phyloP scores from a whole-genome alignment of 495 filamentous ascomycete genomes.

The Neurospora cerealis region DNA sequence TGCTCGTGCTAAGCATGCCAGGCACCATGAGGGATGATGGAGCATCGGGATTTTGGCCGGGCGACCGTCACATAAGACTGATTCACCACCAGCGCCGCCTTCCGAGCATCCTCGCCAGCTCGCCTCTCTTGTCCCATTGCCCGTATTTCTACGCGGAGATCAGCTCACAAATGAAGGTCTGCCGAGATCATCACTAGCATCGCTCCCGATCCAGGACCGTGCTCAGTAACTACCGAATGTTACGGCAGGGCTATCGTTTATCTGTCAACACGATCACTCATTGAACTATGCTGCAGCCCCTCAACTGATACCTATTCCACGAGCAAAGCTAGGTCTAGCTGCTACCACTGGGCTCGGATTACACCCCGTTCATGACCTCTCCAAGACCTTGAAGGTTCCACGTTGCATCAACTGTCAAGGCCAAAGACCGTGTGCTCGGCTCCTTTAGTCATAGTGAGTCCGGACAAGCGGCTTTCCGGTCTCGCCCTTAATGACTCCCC shows the following conservation, averaged over 20 bases:
- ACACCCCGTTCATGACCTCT: not conserved
- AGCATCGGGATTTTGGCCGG: not conserved
- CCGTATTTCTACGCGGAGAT: not conserved
- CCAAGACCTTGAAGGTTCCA: not conserved
- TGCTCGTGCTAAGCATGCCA: not conserved
- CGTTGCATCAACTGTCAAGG: not conserved
- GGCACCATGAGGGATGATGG: not conserved
- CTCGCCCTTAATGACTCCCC: not conserved
- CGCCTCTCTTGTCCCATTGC: not conserved
- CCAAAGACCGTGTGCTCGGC: not conserved
- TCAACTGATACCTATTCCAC: not conserved
- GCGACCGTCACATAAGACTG: not conserved
- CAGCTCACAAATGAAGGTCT: not conserved
- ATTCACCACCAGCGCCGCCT: not conserved
- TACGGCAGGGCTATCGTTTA: not conserved
- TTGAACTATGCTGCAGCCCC: not conserved
- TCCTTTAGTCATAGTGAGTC: not conserved
- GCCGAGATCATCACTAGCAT: not conserved
- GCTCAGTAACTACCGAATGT: not conserved
- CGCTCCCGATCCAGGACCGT: not conserved
- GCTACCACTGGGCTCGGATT: not conserved
- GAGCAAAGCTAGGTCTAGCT: not conserved
- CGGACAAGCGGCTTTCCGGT: not conserved
- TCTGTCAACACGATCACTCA: not conserved
- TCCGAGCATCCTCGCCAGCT: not conserved